Base-by-base conservation (phyloP, 2,329 filamentous ascomycete genomes). In the Pseudofabraea citricarpa region DNA sequence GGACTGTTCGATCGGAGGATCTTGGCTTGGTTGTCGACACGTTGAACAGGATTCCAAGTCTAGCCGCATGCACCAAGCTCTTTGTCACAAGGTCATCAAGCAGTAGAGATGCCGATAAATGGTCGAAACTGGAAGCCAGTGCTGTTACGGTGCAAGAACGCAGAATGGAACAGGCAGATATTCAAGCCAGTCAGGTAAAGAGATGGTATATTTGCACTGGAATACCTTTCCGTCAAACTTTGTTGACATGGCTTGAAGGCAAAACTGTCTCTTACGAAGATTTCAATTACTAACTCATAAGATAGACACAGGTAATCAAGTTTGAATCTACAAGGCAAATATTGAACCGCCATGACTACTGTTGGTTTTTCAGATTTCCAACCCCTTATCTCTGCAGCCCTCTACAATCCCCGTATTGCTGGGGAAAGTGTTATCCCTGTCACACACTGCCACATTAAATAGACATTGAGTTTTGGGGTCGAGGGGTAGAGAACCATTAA, bases 1-100 rank as follows among this genome's bases (percentile, higher is more conserved):
- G 88, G 89, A 82, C 78, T 2, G 53, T 90, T 4, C 69, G 74
- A 6, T 61, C 63, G 0, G 71, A 69, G 3, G 89, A 94, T 62
- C 43, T 87, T 1, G 69, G 69, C 0, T 62, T 93, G 1, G 83
- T 81, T 0, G 55, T 69, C 2, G 79, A 88, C 50, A 69, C 72
- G 0, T 71, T 93, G 31, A 58, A 66, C 19, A 64, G 61, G 24
- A 71, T 77, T 46, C 68, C 69, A 0, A 69, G 67, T 0, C 62
- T 93, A 9, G 75, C 69, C 0, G 45, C 45, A 0, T 68, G 68
- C 13, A 75, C 82, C 20, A 73, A 52, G 12, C 51, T 93, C 1
- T 93, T 86, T 52, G 62, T 91, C 5, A 90, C 87, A 0, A n/a
- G n/a, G n/a, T 73, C 78, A 0, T 49, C 42, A 21, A 39, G 41